These are phyloP conservation scores for Punctularia strigosozonata DNA, from an alignment of 768 basidiomycete species.

Conservation along the genomic window DNA sequence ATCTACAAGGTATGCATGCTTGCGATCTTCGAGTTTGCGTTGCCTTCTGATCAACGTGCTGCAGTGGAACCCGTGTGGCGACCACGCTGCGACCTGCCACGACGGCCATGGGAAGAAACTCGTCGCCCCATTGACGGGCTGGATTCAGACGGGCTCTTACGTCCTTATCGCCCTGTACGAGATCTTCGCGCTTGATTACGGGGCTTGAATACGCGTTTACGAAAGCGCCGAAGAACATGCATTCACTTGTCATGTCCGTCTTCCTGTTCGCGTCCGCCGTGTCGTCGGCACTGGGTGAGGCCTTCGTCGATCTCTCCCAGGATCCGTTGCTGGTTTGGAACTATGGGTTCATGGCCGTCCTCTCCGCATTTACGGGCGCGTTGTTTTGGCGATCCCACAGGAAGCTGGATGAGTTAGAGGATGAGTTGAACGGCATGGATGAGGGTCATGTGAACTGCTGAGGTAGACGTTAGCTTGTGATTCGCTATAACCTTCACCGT, in stretches of 20 bases:
- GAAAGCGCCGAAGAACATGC: conserved; percentile 86
- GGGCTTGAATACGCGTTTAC: conserved; percentile 84
- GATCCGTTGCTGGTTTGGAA: conserved; percentile 74
- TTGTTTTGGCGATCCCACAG: conserved; percentile 43
- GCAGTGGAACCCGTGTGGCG: conserved; percentile 32
- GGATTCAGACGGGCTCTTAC: conserved; percentile 70
- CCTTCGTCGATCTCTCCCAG: conserved; percentile 59
- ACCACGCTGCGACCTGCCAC: conserved; percentile 39
- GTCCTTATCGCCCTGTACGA: conserved; percentile 56
- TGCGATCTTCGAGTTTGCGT: too few relatives aligned
- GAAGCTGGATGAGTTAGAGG: conserved; percentile 50
- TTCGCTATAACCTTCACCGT: too few relatives aligned
- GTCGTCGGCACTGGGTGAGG: conserved; percentile 53
- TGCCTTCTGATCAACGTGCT: too few relatives aligned
- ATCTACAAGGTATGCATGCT: conserved; percentile 73
- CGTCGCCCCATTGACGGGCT: conserved; percentile 51
- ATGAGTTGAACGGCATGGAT: conserved; percentile 43
- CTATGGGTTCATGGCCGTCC: conserved; percentile 46
- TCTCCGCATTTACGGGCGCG: conserved; percentile 39
- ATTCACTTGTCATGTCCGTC: conserved; percentile 68
- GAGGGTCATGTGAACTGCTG: too few relatives aligned
- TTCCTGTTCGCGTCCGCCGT: conserved; percentile 52
- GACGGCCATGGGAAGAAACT: conserved; percentile 23
- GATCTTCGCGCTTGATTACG: conserved; percentile 73
- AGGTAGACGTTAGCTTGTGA: too few relatives aligned